phyloP scores from a whole-genome alignment of 345 rosid genomes.

The Mangifera indica region DNA sequence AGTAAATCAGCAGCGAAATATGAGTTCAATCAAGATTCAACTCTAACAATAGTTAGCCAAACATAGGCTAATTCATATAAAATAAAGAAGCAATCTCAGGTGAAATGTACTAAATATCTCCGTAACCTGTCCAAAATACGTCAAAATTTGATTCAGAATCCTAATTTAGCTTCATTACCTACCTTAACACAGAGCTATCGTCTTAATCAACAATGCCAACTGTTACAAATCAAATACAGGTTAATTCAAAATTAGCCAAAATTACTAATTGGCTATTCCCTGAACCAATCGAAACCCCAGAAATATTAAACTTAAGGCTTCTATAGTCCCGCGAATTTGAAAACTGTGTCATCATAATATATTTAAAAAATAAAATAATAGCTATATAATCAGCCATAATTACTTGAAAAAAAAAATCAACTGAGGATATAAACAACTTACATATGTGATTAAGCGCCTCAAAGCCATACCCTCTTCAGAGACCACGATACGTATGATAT shows the following conservation, averaged over 20 bases:
- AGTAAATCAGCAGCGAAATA: neutral
- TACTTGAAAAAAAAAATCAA: neutral
- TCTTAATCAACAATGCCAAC: neutral
- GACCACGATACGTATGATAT: constrained; percentile 21
- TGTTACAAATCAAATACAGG: neutral
- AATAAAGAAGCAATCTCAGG: neutral
- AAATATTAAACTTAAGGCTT: constrained; percentile 16
- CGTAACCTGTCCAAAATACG: neutral
- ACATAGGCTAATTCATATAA: neutral
- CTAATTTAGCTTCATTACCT: constrained; percentile 3
- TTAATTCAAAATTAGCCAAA: neutral
- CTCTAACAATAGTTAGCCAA: too few relatives aligned
- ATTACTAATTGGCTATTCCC: neutral
- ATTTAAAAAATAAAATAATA: neutral
- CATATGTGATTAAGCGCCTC: constrained; percentile 84
- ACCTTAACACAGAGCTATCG: neutral
- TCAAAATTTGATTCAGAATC: neutral
- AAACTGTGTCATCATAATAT: neutral
- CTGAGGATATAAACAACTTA: constrained; percentile 13
- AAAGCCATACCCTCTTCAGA: constrained; percentile 67
- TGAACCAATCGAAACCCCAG: neutral
- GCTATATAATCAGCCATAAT: neutral
- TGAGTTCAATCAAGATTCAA: neutral
- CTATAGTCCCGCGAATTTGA: constrained; percentile 1
- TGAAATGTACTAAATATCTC: neutral